phyloP scores from a whole-genome alignment of 2,329 filamentous ascomycete genomes.

The Arachnopeziza araneosa region DNA sequence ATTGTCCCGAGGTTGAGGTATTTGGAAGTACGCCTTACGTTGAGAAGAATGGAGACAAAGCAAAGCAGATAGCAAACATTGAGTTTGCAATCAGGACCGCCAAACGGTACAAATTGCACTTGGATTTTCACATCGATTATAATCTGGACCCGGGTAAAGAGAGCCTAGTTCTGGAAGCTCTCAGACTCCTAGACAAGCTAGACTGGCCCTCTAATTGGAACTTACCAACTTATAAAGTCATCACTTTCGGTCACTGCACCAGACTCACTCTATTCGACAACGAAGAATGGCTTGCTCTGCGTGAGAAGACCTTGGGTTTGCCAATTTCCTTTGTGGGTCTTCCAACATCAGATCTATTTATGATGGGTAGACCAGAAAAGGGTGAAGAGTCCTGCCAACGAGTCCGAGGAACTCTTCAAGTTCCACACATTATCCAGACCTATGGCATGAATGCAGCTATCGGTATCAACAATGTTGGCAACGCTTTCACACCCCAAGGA shows the following conservation, averaged over 20 bases:
- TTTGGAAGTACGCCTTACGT: slow-evolving; percentile 68
- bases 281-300: slow-evolving; percentile 45
- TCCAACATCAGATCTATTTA: slow-evolving; percentile 66
- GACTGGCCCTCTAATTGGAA: slow-evolving; percentile 39
- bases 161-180: slow-evolving; percentile 48
- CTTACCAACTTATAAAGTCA: slow-evolving; percentile 35
- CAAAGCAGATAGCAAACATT: slow-evolving; percentile 50
- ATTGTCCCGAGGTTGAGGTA: slow-evolving; percentile 45
- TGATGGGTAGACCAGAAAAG: slow-evolving; percentile 51
- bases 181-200: slow-evolving; percentile 43
- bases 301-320: slow-evolving; percentile 42
- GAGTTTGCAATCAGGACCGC: slow-evolving; percentile 56
- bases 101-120: slow-evolving; percentile 44
- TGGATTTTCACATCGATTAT: slow-evolving; percentile 71
- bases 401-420: slow-evolving; percentile 55
- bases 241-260: slow-evolving; percentile 64
- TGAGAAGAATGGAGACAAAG: slow-evolving; percentile 39
- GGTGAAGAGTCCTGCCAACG: slow-evolving; percentile 27
- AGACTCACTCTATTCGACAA: slow-evolving; percentile 52
- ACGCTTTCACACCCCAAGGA: slow-evolving; percentile 68
- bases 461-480: slow-evolving; percentile 67
- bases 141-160: slow-evolving; percentile 47
- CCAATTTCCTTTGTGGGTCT: slow-evolving; percentile 63
- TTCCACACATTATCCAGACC: slow-evolving; percentile 54
- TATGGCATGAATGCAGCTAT: slow-evolving; percentile 55